Evolutionary conservation across 139 green algal species (phyloP), one percentile per base, ranked within the genome.

Genomic region (Haematococcus sp.): DNA sequence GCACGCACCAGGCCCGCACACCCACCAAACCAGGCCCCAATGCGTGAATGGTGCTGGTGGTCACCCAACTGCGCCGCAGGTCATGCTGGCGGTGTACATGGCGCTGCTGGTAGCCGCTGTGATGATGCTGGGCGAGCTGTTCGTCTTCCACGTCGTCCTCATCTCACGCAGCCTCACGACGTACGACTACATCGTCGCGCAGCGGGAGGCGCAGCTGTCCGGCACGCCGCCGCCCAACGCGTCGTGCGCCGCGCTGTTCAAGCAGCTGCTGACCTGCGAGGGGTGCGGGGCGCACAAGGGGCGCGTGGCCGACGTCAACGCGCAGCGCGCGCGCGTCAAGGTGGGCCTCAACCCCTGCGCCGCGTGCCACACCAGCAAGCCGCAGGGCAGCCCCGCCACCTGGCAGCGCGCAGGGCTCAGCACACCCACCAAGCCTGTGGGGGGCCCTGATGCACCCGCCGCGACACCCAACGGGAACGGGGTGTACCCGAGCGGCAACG

Each of bases 101-200:
- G 64, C 64, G 5, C 25, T 84, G 19, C 61, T 81, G 2, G 20
- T 72, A 0, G 54, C 67, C 0, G 52, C 81, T 9, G 51, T 79
- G 1, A 9, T 84, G 4, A 78, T 89, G 73, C 66, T 90, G 4
- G 81, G 70, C 16, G 89, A 92, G 68, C 84, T 94, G 13, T 79
- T 89, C 17, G 68, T 64, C 30, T 92, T 94, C 63, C 89, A 94
- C 72, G n/a, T 90, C 2, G 63, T 91, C 3, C 78, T 94, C 15
- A 78, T 78, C 5, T 60, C 19, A 17, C 30, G 32, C 46, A 73
- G 79, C 23, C 77, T 91, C 66, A 86, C 80, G 15, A 94, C 89
- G 28, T 94, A 92, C 66, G 89, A 92, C 30, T 94, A 90, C 83
- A 90, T 94, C 34, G 63, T 92, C 0, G 68, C 84, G 0, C 74